Percentiles rank a stretch among this genome's conserved stretches.
Evolutionary conservation across 2,329 filamentous ascomycete species (phyloP).

Genomic region (Chaetothyriales sp.): DNA sequence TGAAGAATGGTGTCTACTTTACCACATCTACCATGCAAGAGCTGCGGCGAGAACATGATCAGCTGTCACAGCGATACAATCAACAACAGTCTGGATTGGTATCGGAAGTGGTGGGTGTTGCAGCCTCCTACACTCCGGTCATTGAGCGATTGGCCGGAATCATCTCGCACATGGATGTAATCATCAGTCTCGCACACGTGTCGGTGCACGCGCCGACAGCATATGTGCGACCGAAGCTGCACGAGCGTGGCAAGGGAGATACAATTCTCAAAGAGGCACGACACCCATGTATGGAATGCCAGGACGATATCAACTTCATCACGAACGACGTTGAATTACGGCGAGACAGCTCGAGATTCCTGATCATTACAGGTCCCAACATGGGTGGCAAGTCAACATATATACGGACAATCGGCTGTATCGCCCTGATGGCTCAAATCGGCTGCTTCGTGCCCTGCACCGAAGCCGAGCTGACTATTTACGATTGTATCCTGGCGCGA

Average conservation of each 20-base stretch:
- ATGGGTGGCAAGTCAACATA: conserved; percentile 99
- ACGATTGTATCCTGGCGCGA: conserved; percentile 89
- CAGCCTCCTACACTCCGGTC: conserved; percentile 85
- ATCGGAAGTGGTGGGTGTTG: conserved; percentile 80
- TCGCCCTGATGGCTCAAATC: conserved; percentile 91
- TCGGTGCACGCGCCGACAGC: conserved; percentile 83
- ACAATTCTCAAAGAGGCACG: conserved; percentile 85
- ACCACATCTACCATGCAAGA: conserved; percentile 70
- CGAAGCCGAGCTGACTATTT: conserved; percentile 83
- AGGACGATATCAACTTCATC: conserved; percentile 96
- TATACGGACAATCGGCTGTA: conserved; percentile 91
- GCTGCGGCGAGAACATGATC: conserved; percentile 79
- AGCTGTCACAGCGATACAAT: conserved; percentile 87
- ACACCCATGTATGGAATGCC: conserved; percentile 96
- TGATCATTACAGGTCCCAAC: conserved; percentile 94
- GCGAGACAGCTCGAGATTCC: conserved; percentile 67
- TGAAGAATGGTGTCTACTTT: conserved; percentile 98
- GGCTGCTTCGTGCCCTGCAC: conserved; percentile 91
- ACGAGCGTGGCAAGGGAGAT: conserved; percentile 71
- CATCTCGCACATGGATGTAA: conserved; percentile 85
- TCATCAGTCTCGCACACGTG: conserved; percentile 83
- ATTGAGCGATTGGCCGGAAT: conserved; percentile 78
- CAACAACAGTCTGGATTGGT: conserved; percentile 84
- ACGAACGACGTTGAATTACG: conserved; percentile 83
- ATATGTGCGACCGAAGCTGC: conserved; percentile 82